Conservation (phyloP, 805 yeast species). For the Nakazawaea siamensis region DNA sequence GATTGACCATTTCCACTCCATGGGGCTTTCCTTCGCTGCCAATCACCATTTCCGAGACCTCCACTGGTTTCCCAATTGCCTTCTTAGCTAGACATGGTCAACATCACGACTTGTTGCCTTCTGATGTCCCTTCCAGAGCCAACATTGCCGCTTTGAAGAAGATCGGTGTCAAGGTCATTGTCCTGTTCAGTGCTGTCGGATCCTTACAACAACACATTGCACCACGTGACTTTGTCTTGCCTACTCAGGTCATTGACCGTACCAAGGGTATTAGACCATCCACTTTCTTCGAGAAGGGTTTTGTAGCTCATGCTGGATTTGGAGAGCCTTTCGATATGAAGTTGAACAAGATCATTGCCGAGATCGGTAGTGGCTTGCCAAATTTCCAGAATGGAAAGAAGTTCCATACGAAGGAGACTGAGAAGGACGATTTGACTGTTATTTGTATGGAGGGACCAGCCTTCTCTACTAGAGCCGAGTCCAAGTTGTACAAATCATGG, state of each 20-base stretch:
- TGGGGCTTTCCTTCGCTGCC: constrained; percentile 98
- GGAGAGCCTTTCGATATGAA: constrained; percentile 92
- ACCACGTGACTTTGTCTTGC: constrained; percentile 95
- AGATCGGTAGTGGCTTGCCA: constrained; percentile 34
- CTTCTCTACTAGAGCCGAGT: constrained; percentile 94
- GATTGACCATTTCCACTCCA: constrained; percentile 78
- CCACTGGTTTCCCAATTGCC: constrained; percentile 76
- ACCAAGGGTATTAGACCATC: constrained; percentile 92
- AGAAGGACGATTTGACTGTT: constrained; percentile 69
- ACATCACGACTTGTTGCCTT: constrained; percentile 82
- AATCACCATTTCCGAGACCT: constrained; percentile 79
- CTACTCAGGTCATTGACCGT: constrained; percentile 93
- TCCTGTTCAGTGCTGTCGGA: constrained; percentile 96
- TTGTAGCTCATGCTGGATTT: constrained; percentile 95
- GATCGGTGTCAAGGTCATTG: constrained; percentile 77
- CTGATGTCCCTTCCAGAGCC: constrained; percentile 89
- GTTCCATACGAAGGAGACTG: constrained; percentile 61
- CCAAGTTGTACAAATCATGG: constrained; percentile 74
- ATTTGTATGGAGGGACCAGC: constrained; percentile 99
- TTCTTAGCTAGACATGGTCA: constrained; percentile 92
- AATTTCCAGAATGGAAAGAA: constrained; percentile 39
- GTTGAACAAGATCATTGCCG: constrained; percentile 57
- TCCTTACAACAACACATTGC: constrained; percentile 81
- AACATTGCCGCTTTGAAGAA: constrained; percentile 92
- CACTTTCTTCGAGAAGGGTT: constrained; percentile 84